A percentile compares a stretch with the other conserved stretches of the same genome.
phyloP scores from a whole-genome alignment of 371 early-diverging fungal species.

The Zychaea mexicana region DNA sequence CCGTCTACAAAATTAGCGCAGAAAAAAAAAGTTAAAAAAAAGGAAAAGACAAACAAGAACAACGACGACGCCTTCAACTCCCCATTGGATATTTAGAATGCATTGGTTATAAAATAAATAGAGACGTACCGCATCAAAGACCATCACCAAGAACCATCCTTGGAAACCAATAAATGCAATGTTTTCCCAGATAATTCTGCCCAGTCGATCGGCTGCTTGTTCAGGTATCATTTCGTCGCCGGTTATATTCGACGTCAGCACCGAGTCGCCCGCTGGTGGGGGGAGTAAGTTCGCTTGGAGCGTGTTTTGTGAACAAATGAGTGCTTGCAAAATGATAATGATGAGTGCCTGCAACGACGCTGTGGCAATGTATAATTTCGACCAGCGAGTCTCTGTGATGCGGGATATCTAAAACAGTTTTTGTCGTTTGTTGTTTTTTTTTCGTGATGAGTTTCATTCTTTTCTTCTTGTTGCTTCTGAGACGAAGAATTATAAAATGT shows the following conservation, averaged over 20 bases:
- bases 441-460: background rate
- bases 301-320: slow-evolving; percentile 35
- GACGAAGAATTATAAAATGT: background rate
- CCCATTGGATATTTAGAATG: no score
- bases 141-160: slow-evolving; percentile 45
- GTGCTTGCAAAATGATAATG: slow-evolving; percentile 29
- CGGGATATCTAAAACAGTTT: slow-evolving; percentile 26
- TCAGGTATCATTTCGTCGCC: slow-evolving; percentile 19
- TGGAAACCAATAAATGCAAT: slow-evolving; percentile 45
- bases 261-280: slow-evolving; percentile 9
- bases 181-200: slow-evolving; percentile 46
- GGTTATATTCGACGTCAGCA: slow-evolving; percentile 6
- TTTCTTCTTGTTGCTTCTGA: no score
- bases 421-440: background rate
- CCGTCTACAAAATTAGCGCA: slow-evolving; percentile 31
- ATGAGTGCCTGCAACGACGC: slow-evolving; percentile 35
- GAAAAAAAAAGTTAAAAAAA: background rate
- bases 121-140: slow-evolving; percentile 48
- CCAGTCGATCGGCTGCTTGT: slow-evolving; percentile 32
- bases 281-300: slow-evolving; percentile 25
- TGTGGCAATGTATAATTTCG: slow-evolving; percentile 35
- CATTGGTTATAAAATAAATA: no score
- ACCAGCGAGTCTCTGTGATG: slow-evolving; percentile 44
- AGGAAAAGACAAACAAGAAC: background rate
- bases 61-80: no score